Evolutionary conservation across 2,329 filamentous ascomycete genomes (phyloP).

Genomic region (Colletotrichum orchidophilum): DNA sequence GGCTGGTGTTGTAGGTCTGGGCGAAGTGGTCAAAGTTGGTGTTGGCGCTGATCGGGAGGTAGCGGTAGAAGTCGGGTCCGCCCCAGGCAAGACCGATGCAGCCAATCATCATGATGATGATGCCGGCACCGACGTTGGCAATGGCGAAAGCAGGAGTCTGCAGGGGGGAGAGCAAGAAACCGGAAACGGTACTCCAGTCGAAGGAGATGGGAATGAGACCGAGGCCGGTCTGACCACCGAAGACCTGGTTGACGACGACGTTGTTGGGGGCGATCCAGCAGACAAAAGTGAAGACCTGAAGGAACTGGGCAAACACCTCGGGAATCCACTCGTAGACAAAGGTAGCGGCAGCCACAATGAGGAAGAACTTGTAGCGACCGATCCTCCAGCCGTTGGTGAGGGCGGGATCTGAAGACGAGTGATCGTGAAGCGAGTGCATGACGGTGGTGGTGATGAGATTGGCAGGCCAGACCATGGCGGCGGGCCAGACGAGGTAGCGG

Average conservation of each 20-base stretch:
- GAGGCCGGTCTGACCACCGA: constrained; percentile 66
- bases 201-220: constrained; percentile 71
- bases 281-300: constrained; percentile 63
- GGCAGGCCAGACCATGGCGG: constrained; percentile 67
- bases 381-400: constrained; percentile 69
- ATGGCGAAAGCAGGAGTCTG: constrained; percentile 65
- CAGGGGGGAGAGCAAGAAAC: constrained; percentile 59
- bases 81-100: constrained; percentile 60
- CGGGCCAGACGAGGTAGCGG: constrained; percentile 62
- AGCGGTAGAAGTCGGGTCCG: constrained; percentile 55
- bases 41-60: constrained; percentile 60
- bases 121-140: constrained; percentile 62
- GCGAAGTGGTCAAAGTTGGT: constrained; percentile 71
- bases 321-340: constrained; percentile 50
- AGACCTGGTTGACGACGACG: constrained; percentile 69
- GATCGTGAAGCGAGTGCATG: constrained; percentile 58
- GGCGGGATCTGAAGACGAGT: constrained; percentile 55
- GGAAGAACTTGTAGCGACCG: constrained; percentile 71
- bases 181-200: constrained; percentile 59
- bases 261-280: constrained; percentile 71
- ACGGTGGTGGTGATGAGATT: constrained; percentile 63
- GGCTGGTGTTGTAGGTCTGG: constrained; percentile 64
- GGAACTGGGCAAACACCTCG: constrained; percentile 32
- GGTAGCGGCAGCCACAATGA: constrained; percentile 62
- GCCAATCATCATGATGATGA: constrained; percentile 62